Conservation (phyloP, 129 eudicot species). For the Ambrosia trifida region DNA sequence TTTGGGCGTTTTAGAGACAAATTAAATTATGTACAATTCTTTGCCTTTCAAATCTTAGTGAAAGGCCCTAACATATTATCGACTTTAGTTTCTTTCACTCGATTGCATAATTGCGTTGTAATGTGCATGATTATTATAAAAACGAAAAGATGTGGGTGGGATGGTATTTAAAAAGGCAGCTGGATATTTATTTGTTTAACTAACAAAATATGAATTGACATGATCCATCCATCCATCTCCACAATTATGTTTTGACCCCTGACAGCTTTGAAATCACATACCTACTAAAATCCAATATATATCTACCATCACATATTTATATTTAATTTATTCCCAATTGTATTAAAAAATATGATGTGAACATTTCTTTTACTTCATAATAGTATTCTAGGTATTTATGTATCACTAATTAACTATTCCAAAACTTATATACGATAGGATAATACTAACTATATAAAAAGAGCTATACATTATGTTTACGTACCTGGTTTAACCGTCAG, state of each 20-base stretch:
- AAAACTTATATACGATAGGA: no score
- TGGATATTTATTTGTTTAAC: conserved; percentile 19
- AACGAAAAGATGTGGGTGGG: conserved; percentile 13
- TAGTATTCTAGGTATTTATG: no score
- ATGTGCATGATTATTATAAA: neutral
- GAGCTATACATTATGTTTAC: no score
- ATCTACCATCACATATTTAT: neutral
- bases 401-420: no score
- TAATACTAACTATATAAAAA: no score
- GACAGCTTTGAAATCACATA: conserved; percentile 34
- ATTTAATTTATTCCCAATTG: neutral
- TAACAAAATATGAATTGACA: conserved; percentile 26
- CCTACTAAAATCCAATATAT: conserved; percentile 33
- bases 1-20: neutral
- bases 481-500: no score
- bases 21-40: neutral
- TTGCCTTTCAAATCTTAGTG: neutral
- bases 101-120: conserved; percentile 1
- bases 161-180: conserved; percentile 26
- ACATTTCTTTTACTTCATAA: neutral
- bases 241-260: conserved; percentile 27
- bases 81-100: neutral
- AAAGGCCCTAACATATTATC: neutral
- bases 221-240: conserved; percentile 32
- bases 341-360: conserved; percentile 13